Evolutionary conservation across 257 asterid species (phyloP), one percentile per base, ranked within the genome.

Genomic region (Primulina huaijiensis): DNA sequence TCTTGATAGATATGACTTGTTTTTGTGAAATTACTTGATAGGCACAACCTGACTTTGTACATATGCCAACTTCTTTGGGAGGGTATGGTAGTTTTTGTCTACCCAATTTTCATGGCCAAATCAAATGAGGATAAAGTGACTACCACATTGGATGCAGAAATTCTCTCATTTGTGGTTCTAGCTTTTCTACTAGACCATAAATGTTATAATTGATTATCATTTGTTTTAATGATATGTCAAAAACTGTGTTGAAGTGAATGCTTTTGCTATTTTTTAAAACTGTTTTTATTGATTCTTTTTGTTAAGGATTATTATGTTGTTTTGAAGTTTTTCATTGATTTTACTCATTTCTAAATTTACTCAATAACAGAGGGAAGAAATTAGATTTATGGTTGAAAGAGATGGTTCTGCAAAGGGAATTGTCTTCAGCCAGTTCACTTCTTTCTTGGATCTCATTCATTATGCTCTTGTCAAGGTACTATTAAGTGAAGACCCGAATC

Each of bases 331-430:
- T 52, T 19, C 71, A 67, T 30, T 25, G 71, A 38, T 8, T 70
- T 67, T 75, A 43, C 72, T 75, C 57, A 69, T 50, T 40, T 68
- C 31, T 43, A 56, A 65, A 62, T 38, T 11, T 69, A 21, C 70
- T 77, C 79, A 30, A 67, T 77, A 66, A 40, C 85, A 93, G 98
- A 90, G 96, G 82, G 98, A 93, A 81, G 98, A 93, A 84, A 88
- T 93, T 43, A 82, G 98, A 75, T 83, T 69, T 73, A 93, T 93
- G 98, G 83, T 88, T 74, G 98, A 93, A 82, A 87, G 92, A 82
- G 97, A 93, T 80, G 97, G 98, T 70, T 90, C 98, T 23, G 97
- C 98, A 52, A 93, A 93, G 83, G 98, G 89, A 58, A 87, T 93
- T 70, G 95, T 93, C 78, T 93, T 93, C 83, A 93, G 98, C 86